These are phyloP conservation scores for Amanita phalloides DNA, from an alignment of 768 basidiomycete species.

Conservation along the genomic window DNA sequence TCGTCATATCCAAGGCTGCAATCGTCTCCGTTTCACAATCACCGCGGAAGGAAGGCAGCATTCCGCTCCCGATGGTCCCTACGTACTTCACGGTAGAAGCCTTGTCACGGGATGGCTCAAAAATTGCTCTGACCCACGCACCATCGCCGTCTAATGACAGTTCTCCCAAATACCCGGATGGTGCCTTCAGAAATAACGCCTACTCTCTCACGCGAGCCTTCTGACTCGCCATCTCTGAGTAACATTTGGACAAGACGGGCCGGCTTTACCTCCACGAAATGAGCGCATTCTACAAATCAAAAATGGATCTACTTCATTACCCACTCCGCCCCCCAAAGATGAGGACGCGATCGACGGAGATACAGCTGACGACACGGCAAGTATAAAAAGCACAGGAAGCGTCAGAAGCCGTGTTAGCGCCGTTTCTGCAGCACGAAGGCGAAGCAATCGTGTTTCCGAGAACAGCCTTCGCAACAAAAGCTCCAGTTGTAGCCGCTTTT, in stretches of 20 bases:
- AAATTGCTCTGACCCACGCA: neutral
- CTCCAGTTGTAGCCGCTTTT: no score
- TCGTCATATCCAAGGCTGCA: conserved; percentile 37
- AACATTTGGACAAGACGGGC: neutral
- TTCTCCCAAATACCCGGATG: neutral
- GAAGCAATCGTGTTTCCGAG: conserved; percentile 54
- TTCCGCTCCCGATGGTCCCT: conserved; percentile 6
- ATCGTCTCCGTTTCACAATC: conserved; percentile 27
- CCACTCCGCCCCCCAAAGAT: neutral
- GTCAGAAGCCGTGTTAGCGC: conserved; percentile 28
- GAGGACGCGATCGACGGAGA: conserved; percentile 9
- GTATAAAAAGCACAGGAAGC: conserved; percentile 23
- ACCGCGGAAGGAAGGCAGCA: conserved; percentile 5
- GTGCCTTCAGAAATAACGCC: conserved; percentile 1
- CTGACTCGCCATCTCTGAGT: neutral
- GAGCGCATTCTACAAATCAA: neutral
- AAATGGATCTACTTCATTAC: no score
- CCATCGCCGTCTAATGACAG: neutral
- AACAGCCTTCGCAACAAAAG: conserved; percentile 41
- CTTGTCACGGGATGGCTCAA: conserved; percentile 1
- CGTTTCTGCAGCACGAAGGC: conserved; percentile 53
- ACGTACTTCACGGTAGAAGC: conserved; percentile 10
- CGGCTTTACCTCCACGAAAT: neutral
- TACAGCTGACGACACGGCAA: conserved; percentile 26
- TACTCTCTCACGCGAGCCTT: neutral